Evolutionary conservation across 441 rosid genomes (phyloP).

Genomic region (Isatis lusitanica): DNA sequence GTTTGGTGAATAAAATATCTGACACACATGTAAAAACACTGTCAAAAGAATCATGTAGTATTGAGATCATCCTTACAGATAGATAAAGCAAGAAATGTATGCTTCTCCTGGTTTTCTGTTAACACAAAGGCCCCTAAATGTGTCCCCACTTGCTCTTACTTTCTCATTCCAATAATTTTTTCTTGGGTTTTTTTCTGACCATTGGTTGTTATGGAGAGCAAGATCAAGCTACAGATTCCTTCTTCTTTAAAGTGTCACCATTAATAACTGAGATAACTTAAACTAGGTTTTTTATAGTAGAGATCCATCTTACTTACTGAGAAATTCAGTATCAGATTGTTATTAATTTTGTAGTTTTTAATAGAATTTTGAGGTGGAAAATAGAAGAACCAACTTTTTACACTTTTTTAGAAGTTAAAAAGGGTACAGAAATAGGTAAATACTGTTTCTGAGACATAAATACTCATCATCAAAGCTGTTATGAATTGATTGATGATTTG

Average conservation of each 20-base stretch:
- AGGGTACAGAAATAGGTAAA: background rate
- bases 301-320: background rate
- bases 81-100: conserved; percentile 45
- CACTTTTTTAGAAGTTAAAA: background rate
- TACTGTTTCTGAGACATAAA: conserved; percentile 22
- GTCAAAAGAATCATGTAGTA: conserved; percentile 36
- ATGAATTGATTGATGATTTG: conserved; percentile 35
- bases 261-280: conserved; percentile 18
- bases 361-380: background rate
- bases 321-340: background rate
- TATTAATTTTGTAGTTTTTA: background rate
- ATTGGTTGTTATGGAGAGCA: conserved; percentile 41
- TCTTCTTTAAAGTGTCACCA: conserved; percentile 39
- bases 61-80: conserved; percentile 26
- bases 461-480: conserved; percentile 36
- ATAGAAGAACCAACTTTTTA: background rate
- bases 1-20: conserved; percentile 33
- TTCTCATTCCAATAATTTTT: conserved; percentile 24
- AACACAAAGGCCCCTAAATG: conserved; percentile 37
- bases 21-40: conserved; percentile 44
- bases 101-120: conserved; percentile 64
- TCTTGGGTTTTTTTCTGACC: background rate
- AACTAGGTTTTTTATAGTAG: background rate
- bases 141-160: conserved; percentile 44
- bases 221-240: conserved; percentile 46